Evolutionary conservation across 2,329 filamentous ascomycete genomes (phyloP).

Genomic region (Aspergillus hortae): DNA sequence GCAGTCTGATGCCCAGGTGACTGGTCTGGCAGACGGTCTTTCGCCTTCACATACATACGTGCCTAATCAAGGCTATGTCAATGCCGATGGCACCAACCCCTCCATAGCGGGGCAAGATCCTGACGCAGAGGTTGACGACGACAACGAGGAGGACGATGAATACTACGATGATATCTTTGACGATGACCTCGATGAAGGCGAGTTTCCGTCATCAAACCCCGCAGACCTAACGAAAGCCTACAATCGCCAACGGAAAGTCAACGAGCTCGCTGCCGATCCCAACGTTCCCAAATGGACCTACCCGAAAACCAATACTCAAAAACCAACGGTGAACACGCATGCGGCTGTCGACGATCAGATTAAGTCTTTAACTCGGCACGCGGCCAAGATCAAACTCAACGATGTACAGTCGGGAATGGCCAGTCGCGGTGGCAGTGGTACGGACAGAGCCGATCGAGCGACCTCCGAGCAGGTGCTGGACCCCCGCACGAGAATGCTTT

Average conservation of each 20-base stretch:
- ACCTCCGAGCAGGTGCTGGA: slow-evolving; percentile 95
- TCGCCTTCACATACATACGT: slow-evolving; percentile 47
- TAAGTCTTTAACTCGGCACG: slow-evolving; percentile 77
- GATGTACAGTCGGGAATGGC: slow-evolving; percentile 53
- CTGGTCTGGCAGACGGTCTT: slow-evolving; percentile 43
- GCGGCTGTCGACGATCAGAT: slow-evolving; percentile 85
- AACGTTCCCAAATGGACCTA: slow-evolving; percentile 54
- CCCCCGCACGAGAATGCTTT: slow-evolving; percentile 88
- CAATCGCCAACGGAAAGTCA: slow-evolving; percentile 74
- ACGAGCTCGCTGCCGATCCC: slow-evolving; percentile 48
- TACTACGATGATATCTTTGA: slow-evolving; percentile 60
- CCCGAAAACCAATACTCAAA: slow-evolving; percentile 73
- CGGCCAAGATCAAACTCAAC: slow-evolving; percentile 78
- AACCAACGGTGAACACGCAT: slow-evolving; percentile 73
- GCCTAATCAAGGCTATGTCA: slow-evolving; percentile 48
- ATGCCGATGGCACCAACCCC: slow-evolving; percentile 32
- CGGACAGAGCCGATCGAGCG: slow-evolving; percentile 84
- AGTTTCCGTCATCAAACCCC: slow-evolving; percentile 55
- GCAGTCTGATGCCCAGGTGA: slow-evolving; percentile 13
- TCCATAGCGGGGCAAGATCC: slow-evolving; percentile 30
- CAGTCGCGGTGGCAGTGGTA: slow-evolving; percentile 43
- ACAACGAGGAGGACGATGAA: slow-evolving; percentile 55
- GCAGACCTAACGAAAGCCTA: slow-evolving; percentile 79
- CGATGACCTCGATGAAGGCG: slow-evolving; percentile 54
- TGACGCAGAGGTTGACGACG: slow-evolving; percentile 38